Evolutionary conservation across 331 rosid genomes (phyloP).

Genomic region (Pyrus hybrid): DNA sequence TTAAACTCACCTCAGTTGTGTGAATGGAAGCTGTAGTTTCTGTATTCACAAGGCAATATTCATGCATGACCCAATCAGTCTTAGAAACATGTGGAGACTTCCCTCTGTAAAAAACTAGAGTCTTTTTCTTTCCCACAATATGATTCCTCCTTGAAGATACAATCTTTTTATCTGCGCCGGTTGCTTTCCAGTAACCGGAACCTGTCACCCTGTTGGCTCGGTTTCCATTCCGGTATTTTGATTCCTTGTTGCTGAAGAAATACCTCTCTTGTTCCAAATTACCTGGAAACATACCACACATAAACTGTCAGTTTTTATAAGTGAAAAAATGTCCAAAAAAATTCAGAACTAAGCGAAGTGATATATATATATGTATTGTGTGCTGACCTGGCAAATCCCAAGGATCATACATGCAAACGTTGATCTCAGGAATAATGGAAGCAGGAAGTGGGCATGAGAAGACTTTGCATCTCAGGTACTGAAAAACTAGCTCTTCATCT

Average conservation of each 20-base stretch:
- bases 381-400: constrained; percentile 81
- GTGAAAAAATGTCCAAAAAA: background rate
- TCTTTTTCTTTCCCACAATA: constrained; percentile 57
- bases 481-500: constrained; percentile 84
- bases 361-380: background rate
- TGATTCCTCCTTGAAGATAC: constrained; percentile 29
- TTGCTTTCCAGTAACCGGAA: constrained; percentile 86
- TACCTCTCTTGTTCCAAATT: constrained; percentile 50
- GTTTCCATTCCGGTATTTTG: constrained; percentile 48
- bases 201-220: constrained; percentile 55
- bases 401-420: constrained; percentile 64
- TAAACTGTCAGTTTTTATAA: background rate
- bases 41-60: constrained; percentile 51
- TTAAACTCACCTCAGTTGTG: constrained; percentile 1
- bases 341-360: background rate
- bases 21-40: background rate
- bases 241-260: constrained; percentile 62
- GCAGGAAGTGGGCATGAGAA: constrained; percentile 75
- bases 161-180: constrained; percentile 62
- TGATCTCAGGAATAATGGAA: constrained; percentile 74
- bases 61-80: constrained; percentile 79
- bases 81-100: constrained; percentile 51
- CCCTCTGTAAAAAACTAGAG: constrained; percentile 52
- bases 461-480: constrained; percentile 65
- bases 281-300: constrained; percentile 12